These are phyloP conservation scores for Yarrowia hollandica DNA, from an alignment of 805 yeast genomes.

Conservation along the genomic window DNA sequence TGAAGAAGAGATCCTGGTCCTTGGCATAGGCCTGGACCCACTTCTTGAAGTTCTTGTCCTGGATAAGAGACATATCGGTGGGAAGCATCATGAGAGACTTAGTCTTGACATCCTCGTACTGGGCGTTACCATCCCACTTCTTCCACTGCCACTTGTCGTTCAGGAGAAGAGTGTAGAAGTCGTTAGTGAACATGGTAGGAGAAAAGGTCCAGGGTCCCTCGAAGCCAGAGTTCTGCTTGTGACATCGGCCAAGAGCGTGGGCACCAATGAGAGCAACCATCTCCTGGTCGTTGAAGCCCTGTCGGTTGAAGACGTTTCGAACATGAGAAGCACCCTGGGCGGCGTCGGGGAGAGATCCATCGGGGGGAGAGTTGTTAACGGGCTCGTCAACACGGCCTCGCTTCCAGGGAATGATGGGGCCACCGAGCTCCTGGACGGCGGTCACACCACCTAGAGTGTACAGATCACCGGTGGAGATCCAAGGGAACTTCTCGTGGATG, in stretches of 20 bases:
- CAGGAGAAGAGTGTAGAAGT: constrained; percentile 58
- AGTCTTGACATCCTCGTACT: constrained; percentile 57
- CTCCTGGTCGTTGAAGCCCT: constrained; percentile 71
- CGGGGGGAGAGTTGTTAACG: constrained; percentile 55
- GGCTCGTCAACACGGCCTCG: constrained; percentile 69
- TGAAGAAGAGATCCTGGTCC: constrained; percentile 57
- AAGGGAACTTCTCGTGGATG: constrained; percentile 57
- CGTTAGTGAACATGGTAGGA: constrained; percentile 69
- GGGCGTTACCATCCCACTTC: constrained; percentile 63
- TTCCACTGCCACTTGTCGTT: constrained; percentile 56
- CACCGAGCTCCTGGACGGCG: constrained; percentile 76
- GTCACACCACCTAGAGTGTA: constrained; percentile 78
- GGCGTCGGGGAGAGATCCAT: constrained; percentile 76
- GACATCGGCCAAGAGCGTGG: constrained; percentile 77
- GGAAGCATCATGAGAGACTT: constrained; percentile 75
- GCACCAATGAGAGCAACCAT: constrained; percentile 75
- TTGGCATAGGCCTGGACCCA: constrained; percentile 63
- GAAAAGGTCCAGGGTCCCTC: constrained; percentile 87
- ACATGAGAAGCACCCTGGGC: constrained; percentile 64
- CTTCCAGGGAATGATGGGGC: constrained; percentile 75
- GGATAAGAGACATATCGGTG: constrained; percentile 63
- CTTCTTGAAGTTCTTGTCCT: constrained; percentile 57
- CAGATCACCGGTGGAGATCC: constrained; percentile 78
- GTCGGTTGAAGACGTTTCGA: constrained; percentile 58
- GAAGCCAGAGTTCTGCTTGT: constrained; percentile 57